A percentile compares a stretch with the other conserved stretches of the same genome.
Conservation (phyloP, 305 asterid genomes). For the Nicotiana rustica region DNA sequence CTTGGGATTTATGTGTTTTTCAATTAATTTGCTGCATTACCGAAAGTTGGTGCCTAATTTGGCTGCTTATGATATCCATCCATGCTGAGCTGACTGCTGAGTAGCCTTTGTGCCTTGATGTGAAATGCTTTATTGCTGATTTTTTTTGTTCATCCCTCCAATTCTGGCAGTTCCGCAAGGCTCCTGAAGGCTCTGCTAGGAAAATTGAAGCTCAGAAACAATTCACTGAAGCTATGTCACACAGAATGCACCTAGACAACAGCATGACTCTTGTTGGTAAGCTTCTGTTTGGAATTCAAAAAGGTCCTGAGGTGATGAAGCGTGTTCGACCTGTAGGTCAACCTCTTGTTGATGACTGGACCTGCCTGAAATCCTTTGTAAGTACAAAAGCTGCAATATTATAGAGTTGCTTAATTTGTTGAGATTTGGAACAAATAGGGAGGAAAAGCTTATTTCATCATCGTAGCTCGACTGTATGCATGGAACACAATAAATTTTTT, state of each 20-base stretch:
- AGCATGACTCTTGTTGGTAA: constrained; percentile 66
- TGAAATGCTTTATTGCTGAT: constrained; percentile 7
- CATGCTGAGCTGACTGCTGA: background rate
- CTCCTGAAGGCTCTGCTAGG: constrained; percentile 69
- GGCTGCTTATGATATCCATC: background rate
- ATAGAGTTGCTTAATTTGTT: background rate
- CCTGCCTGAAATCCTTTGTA: constrained; percentile 79
- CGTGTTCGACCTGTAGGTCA: constrained; percentile 61
- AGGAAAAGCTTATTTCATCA: background rate
- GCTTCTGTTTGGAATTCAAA: constrained; percentile 70
- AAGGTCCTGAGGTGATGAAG: constrained; percentile 58
- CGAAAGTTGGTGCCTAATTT: background rate
- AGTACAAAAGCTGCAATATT: background rate
- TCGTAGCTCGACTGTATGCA: background rate
- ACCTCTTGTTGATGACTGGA: constrained; percentile 85
- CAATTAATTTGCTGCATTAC: constrained; percentile 3
- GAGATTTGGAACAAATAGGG: background rate
- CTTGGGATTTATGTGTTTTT: background rate
- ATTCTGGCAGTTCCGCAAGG: constrained; percentile 66
- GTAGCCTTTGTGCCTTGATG: constrained; percentile 19
- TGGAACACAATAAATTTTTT: background rate
- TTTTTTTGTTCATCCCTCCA: background rate
- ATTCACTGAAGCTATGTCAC: constrained; percentile 71
- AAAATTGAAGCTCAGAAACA: constrained; percentile 76
- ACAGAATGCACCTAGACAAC: constrained; percentile 65